A percentile compares a stretch with the other conserved stretches of the same genome.
Evolutionary conservation across 148 eudicot species (phyloP).

Genomic region (Euryodendron excelsum): DNA sequence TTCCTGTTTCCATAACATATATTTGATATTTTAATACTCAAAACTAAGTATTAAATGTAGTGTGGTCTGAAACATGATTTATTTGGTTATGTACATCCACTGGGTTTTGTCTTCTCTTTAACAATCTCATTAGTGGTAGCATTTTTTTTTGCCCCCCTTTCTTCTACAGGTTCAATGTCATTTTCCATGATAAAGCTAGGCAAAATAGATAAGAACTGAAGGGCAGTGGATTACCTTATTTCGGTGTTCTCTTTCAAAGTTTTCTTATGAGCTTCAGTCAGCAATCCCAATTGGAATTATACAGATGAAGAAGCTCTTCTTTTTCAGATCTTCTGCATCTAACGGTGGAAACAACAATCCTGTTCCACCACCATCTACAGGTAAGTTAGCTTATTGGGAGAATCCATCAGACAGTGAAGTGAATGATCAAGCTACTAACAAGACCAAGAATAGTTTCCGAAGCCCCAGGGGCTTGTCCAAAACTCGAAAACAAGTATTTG

Average conservation of each 20-base stretch:
- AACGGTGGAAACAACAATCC: constrained; percentile 31
- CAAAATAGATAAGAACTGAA: not conserved
- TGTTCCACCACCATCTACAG: constrained; percentile 36
- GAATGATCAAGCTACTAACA: constrained; percentile 9
- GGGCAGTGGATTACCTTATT: no score
- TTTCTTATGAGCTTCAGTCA: constrained; percentile 15
- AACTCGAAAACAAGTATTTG: constrained; percentile 30
- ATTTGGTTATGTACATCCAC: not conserved
- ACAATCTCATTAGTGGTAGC: not conserved
- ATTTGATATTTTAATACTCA: not conserved
- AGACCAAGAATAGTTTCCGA: constrained; percentile 16
- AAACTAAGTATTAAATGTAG: not conserved
- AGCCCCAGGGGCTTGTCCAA: constrained; percentile 21
- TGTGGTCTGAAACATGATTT: not conserved
- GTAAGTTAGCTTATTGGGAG: constrained; percentile 46
- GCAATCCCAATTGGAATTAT: constrained; percentile 8
- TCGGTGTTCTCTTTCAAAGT: not conserved
- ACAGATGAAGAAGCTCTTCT: constrained; percentile 78
- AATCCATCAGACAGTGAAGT: constrained; percentile 30
- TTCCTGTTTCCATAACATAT: not conserved
- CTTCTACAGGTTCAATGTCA: not conserved
- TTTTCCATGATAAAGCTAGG: not conserved
- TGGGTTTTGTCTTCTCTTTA: no score
- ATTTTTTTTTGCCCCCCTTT: not conserved
- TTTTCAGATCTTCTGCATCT: constrained; percentile 57